Base-by-base conservation (phyloP, 148 eudicot species). In the Fagopyrum homotropicum region DNA sequence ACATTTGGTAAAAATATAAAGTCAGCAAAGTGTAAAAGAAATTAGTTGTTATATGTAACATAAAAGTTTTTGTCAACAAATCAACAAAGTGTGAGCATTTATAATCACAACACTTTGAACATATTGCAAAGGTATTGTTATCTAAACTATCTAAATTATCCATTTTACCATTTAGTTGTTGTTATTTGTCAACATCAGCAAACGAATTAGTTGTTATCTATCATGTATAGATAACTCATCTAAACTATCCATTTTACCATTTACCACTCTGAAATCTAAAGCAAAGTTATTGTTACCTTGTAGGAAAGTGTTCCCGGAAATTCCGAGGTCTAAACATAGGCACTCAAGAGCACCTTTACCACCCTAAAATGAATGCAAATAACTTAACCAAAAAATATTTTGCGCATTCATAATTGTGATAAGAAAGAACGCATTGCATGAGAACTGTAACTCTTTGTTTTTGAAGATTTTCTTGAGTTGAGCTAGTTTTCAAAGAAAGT, bases 301-400 rank as follows among this genome's bases (percentile, higher is more conserved):
- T 56, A 90, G 75, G 69, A 85, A 97, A 77, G 92, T 76, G 79
- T 91, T 89, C 76, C 93, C 96, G 59, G 84, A 81, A 79, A 94
- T 91, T 51, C 93, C 98, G 46, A 94, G 90, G 84, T 94, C 98
- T 80, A 86, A 83, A 26, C 97, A 81, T 17, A 94, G 87, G 80
- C 90, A 90, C 80, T 91, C 96, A 29, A 91, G 88, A 56, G 98
- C 96, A 76, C 98, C 97, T 94, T 94, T 54, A 94, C 98, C 72
- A 94, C 98, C 78, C 98, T 94, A 86, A 82, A 82, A 75, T 61
- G 74, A 52, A 76, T 46, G 71, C 54, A 64, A 68, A 40, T 6
- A 45, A 49, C 55, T 51, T 29, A 22, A 22, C 54, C 57, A 49
- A 47, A 6, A 48, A 4, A 63, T 10, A 45, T 22, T 22, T 22